Base-by-base conservation (phyloP, 108 stramenopile genomes). In the Schizochytrium sp. region DNA sequence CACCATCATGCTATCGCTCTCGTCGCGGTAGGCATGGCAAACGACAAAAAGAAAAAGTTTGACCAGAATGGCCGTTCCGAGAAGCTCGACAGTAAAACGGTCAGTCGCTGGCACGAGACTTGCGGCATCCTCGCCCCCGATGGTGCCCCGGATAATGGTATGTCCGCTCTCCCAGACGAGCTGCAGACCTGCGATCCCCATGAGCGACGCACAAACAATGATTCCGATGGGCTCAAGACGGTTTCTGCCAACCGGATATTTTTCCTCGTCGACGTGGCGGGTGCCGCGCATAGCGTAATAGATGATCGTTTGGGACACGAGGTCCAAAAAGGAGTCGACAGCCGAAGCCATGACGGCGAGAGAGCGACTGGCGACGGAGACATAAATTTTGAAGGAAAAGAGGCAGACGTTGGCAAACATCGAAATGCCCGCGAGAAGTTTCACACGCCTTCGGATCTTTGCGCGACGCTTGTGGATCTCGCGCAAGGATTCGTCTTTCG, bases 141-240 rank as follows among this genome's bases (percentile, higher is more conserved):
- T 90, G 48, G 91, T 83, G 48, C 93, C 91, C 6, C 93, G 83
- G 44, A 90, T 58, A 23, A 94, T 72, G n/a, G 92, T 91, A 5
- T 43, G 59, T 5, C 21, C 41, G 21, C 29, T 44, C 89, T 96
- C 95, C 89, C 96, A 96, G 51, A 98, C 88, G 6, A 98, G 94
- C 87, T 97, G 96, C 72, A 97, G 95, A 58, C 93, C 93, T 21
- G 96, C 97, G 93, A 97, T 96, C 14, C 96, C 97, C 97, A 98
- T 98, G 10, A 98, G 72, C 8, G 96, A 95, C 25, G 98, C 97
- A 89, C 96, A 97, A 8, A 96, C 96, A 72, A 98, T 91, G 34
- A 97, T 97, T 8, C 97, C 97, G 48, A 98, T 91, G 14, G 98
- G 96, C 93, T 98, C 98, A 60, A 98, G 89, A 88, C 98, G 94